Base-by-base conservation (phyloP, 2,329 filamentous ascomycete genomes). In the Periconia digitata region DNA sequence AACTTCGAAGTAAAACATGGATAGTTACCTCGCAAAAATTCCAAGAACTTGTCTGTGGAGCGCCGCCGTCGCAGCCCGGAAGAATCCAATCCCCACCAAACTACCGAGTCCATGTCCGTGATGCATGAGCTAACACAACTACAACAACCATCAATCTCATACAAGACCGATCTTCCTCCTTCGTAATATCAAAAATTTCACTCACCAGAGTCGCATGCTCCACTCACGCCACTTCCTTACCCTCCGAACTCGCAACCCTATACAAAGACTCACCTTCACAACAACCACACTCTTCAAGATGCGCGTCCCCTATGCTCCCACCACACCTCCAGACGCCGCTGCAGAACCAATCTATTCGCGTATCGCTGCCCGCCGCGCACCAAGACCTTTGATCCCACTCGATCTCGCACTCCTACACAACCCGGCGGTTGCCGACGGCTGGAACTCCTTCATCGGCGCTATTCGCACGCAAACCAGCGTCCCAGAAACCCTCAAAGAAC, bases 401-500 rank as follows among this genome's bases (percentile, higher is more conserved):
- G 81, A 84, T 55, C 76, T 79, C 35, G 75, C 80, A 0, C 74
- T 83, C 8, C 70, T 83, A 2, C 80, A 83, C 63, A 79, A 79
- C 21, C 79, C 79, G 41, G 72, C 76, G 8, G 74, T 83, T 8
- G 75, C 80, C 37, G 79, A 83, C 56, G 81, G 81, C 43, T 84
- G 81, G 75, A 83, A 82, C 62, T 71, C 74, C n/a, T 82, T 84
- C 61, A 74, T 84, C 46, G 79, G 79, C 34, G 75, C 80, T 16
- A 79, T 84, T 40, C 77, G 81, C 46, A 81, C 77, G 8, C 70
- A 75, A 49, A 84, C 78, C 6, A 76, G 72, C 8, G 66, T 84
- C 3, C 66, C 76, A 6, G 70, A 72, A 4, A 58, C 58, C 57
- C 62, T 91, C 42, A 84, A 87, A 54, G 90, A 95, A 74, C 76